Conservation (phyloP, 116 monocot species). For the Zostera marina region DNA sequence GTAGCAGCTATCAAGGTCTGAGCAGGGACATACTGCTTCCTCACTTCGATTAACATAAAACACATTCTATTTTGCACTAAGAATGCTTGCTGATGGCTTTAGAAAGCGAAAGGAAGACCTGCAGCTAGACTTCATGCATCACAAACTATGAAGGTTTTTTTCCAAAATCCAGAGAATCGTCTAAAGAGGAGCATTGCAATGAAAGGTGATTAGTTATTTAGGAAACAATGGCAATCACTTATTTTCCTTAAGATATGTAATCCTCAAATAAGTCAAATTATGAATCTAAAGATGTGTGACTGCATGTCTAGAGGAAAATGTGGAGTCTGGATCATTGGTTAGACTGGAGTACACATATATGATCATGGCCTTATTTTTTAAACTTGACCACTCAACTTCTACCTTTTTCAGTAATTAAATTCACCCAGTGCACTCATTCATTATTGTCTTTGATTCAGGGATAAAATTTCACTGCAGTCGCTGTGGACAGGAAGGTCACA, state of each 20-base stretch:
- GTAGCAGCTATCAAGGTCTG: conserved; percentile 84
- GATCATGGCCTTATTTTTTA: background rate
- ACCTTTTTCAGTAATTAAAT: too few species aligned
- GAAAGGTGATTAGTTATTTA: conserved; percentile 87
- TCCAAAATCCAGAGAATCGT: conserved; percentile 79
- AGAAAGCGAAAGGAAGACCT: conserved; percentile 76
- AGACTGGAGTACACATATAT: too few species aligned
- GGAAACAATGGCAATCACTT: too few species aligned
- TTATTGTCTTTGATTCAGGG: conserved; percentile 23
- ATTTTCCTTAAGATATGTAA: background rate
- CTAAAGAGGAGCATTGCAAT: conserved; percentile 75
- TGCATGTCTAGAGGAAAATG: too few species aligned
- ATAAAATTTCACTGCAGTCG: conserved; percentile 77
- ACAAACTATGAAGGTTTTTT: conserved; percentile 61
- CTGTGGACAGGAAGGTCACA: conserved; percentile 83
- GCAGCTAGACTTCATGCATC: conserved; percentile 76
- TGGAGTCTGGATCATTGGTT: too few species aligned
- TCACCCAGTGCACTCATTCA: background rate
- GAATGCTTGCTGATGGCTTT: conserved; percentile 3
- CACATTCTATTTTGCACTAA: background rate
- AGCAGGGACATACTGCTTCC: background rate
- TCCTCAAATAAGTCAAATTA: too few species aligned
- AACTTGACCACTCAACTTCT: background rate
- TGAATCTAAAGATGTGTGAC: too few species aligned
- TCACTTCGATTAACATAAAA: background rate